phyloP scores from a whole-genome alignment of 805 yeast genomes.

The Ogataea zsoltii region DNA sequence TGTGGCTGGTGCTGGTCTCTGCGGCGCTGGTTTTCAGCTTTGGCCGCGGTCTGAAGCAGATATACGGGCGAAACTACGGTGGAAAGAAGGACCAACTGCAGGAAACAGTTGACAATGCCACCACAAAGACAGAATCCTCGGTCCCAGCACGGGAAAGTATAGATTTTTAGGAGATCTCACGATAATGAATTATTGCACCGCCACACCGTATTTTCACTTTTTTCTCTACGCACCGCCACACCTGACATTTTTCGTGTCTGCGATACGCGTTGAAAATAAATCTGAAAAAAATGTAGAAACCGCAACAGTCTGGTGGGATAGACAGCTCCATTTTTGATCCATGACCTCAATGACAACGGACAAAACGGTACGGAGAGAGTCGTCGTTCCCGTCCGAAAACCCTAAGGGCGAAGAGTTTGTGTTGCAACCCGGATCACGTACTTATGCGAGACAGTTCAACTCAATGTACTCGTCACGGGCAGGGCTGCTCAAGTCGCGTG shows the following conservation, averaged over 20 bases:
- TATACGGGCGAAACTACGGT: slow-evolving; percentile 12
- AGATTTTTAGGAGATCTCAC: not conserved
- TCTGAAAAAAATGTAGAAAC: not conserved
- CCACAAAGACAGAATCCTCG: not conserved
- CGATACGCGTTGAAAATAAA: not conserved
- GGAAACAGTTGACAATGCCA: not conserved
- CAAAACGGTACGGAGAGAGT: slow-evolving; percentile 18
- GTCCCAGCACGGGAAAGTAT: not conserved
- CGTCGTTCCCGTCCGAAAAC: slow-evolving; percentile 13
- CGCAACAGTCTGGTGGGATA: no score
- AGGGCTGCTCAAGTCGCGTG: slow-evolving; percentile 46
- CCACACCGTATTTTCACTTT: no score
- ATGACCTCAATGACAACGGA: slow-evolving; percentile 25
- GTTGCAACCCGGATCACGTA: slow-evolving; percentile 30
- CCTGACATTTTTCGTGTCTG: not conserved
- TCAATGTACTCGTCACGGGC: slow-evolving; percentile 56
- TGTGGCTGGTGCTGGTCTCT: slow-evolving; percentile 28
- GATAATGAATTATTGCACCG: not conserved
- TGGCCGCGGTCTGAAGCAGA: slow-evolving; percentile 17
- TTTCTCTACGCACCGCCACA: not conserved
- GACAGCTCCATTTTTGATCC: not conserved
- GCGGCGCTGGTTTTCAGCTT: slow-evolving; percentile 12
- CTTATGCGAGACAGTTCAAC: slow-evolving; percentile 59
- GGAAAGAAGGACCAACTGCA: not conserved
- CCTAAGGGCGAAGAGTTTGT: slow-evolving; percentile 11